Percentiles rank a stretch among this genome's conserved stretches.
Conservation (phyloP, 306 rosid genomes). For the Prunus mongolica region DNA sequence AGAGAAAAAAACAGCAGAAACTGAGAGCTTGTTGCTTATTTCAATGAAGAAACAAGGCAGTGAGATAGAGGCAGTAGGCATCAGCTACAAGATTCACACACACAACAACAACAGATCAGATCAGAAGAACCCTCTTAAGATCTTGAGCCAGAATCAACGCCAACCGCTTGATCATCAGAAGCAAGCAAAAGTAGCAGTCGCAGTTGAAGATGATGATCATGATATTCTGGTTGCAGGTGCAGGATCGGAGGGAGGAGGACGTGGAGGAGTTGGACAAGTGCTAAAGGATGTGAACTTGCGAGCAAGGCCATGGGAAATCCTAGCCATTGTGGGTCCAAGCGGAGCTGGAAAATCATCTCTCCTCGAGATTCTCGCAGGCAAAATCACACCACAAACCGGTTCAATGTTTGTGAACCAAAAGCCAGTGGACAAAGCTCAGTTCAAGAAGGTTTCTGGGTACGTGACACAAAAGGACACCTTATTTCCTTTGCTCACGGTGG, state of each 20-base stretch:
- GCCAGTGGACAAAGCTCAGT: constrained; percentile 50
- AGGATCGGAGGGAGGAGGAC: constrained; percentile 4
- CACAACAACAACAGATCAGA: constrained; percentile 14
- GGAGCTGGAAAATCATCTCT: constrained; percentile 93
- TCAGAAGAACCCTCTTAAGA: background rate
- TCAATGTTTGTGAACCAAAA: constrained; percentile 58
- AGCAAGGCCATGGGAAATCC: constrained; percentile 76
- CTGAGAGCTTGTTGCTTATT: constrained; percentile 7
- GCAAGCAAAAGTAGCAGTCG: constrained; percentile 11
- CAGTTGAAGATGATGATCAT: constrained; percentile 15
- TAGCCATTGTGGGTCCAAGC: constrained; percentile 92
- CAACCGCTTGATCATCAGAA: constrained; percentile 36
- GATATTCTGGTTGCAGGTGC: no score
- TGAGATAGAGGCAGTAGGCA: constrained; percentile 74
- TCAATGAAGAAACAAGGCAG: constrained; percentile 74
- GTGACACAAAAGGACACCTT: constrained; percentile 82
- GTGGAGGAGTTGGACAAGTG: constrained; percentile 48
- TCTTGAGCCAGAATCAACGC: background rate
- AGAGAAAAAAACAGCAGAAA: constrained; percentile 3
- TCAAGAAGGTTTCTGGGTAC: constrained; percentile 79
- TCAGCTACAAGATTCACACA: constrained; percentile 58
- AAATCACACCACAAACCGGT: constrained; percentile 52
- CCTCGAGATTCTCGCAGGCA: constrained; percentile 84
- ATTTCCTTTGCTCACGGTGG: constrained; percentile 80
- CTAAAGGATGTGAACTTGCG: constrained; percentile 55